Conservation (phyloP, 805 yeast species). For the Metschnikowia kofuensis region DNA sequence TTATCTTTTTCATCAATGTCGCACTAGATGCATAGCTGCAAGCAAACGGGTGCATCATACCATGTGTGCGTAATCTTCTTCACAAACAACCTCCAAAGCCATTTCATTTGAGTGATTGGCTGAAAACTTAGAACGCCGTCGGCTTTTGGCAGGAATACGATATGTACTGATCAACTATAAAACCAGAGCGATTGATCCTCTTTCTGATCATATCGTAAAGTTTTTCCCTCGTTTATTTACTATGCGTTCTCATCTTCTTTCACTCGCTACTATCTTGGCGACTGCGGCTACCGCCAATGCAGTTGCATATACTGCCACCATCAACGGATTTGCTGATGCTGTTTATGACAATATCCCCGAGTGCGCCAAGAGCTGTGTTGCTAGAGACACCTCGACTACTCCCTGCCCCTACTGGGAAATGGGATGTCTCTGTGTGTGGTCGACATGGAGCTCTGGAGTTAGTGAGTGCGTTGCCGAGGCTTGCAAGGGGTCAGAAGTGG, state of each 20-base stretch:
- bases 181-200: neutral
- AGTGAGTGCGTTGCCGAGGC: slow-evolving; percentile 12
- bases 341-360: slow-evolving; percentile 9
- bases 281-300: slow-evolving; percentile 6
- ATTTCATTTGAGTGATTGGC: neutral
- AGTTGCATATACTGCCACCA: slow-evolving; percentile 33
- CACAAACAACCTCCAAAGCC: too few relatives aligned
- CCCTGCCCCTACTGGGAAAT: slow-evolving; percentile 17
- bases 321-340: slow-evolving; percentile 39
- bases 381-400: slow-evolving; percentile 4
- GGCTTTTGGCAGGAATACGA: neutral
- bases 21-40: slow-evolving; percentile 1
- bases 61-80: neutral
- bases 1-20: slow-evolving; percentile 10
- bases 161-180: neutral
- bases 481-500: slow-evolving; percentile 11
- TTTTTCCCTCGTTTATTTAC: too few relatives aligned
- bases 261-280: slow-evolving; percentile 10
- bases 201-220: neutral
- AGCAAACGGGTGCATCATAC: neutral
- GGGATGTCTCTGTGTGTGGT: slow-evolving; percentile 16
- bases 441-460: slow-evolving; percentile 8
- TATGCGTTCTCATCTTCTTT: slow-evolving; percentile 8
- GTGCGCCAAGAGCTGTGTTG: slow-evolving; percentile 14
- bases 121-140: too few relatives aligned